Evolutionary conservation across 2,329 filamentous ascomycete species (phyloP).

Genomic region (Thelonectria olida): DNA sequence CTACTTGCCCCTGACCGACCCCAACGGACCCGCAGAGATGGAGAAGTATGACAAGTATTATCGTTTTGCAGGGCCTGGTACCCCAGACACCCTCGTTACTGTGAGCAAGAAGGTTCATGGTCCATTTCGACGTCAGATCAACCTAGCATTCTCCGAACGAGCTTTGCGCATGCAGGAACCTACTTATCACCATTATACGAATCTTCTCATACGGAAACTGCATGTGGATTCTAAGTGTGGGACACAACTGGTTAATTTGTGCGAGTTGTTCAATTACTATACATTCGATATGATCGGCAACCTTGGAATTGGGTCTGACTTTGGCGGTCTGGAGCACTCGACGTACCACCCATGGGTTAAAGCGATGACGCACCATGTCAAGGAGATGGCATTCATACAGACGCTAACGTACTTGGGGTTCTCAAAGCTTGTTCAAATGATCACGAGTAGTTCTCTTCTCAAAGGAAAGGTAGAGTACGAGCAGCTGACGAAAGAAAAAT

Average conservation of each 20-base stretch:
- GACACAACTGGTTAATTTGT: conserved; percentile 26
- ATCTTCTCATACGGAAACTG: conserved; percentile 2
- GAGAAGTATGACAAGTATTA: conserved; percentile 3
- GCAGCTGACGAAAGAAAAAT: neutral
- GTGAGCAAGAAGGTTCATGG: neutral
- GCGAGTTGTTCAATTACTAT: conserved; percentile 38
- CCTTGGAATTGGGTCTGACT: conserved; percentile 39
- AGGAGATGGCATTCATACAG: conserved; percentile 18
- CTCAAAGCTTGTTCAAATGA: neutral
- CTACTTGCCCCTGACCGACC: neutral
- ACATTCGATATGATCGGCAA: conserved; percentile 43
- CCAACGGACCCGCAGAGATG: neutral
- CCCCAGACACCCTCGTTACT: neutral
- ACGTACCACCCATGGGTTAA: conserved; percentile 40
- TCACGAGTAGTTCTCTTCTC: neutral
- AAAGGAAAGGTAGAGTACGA: neutral
- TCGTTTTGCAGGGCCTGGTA: neutral
- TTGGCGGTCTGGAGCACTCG: conserved; percentile 34
- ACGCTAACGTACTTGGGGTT: neutral
- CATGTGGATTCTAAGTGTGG: neutral
- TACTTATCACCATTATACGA: conserved; percentile 2
- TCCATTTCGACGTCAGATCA: neutral
- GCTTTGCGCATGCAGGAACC: conserved; percentile 4
- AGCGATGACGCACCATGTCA: conserved; percentile 30
- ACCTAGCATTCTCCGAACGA: conserved; percentile 1